These are phyloP conservation scores for Penstemon davidsonii DNA, from an alignment of 257 asterid species.

Conservation along the genomic window DNA sequence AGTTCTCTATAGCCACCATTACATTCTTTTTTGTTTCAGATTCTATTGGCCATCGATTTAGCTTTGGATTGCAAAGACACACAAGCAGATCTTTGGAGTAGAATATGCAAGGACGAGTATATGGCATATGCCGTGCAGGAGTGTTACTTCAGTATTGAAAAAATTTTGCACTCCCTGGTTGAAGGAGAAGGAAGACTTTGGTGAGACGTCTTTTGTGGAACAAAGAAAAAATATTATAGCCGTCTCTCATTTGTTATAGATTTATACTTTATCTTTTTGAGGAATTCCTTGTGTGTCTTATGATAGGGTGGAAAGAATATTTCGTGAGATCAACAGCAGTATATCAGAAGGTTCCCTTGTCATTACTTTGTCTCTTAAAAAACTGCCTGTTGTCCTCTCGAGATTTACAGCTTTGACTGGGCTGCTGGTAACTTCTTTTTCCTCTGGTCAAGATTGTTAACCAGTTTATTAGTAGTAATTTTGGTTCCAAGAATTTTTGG, in stretches of 20 bases:
- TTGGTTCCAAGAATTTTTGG: constrained; percentile 14
- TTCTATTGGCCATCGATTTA: constrained; percentile 87
- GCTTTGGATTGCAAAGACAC: constrained; percentile 97
- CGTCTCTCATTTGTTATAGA: not conserved
- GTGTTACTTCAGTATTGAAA: constrained; percentile 88
- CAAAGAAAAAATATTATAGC: constrained; percentile 7
- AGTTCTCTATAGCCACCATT: constrained; percentile 23
- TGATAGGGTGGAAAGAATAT: constrained; percentile 92
- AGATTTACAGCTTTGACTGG: constrained; percentile 96
- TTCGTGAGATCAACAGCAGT: constrained; percentile 86
- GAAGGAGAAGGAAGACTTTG: constrained; percentile 98
- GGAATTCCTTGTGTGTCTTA: constrained; percentile 20
- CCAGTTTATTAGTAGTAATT: constrained; percentile 20
- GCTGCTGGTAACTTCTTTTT: constrained; percentile 63
- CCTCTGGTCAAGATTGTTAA: constrained; percentile 17
- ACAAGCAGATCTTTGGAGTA: constrained; percentile 85
- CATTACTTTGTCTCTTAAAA: constrained; percentile 66
- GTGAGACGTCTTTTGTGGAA: constrained; percentile 37
- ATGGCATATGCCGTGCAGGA: constrained; percentile 98
- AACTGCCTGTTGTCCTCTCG: constrained; percentile 77
- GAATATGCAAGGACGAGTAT: constrained; percentile 90
- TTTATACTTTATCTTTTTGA: constrained; percentile 1
- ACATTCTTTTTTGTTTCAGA: constrained; percentile 46
- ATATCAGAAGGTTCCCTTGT: constrained; percentile 82
- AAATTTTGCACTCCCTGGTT: constrained; percentile 78